These are phyloP conservation scores for Ascochyta viciae-villosae DNA, from an alignment of 2,329 filamentous ascomycete species.

Conservation along the genomic window DNA sequence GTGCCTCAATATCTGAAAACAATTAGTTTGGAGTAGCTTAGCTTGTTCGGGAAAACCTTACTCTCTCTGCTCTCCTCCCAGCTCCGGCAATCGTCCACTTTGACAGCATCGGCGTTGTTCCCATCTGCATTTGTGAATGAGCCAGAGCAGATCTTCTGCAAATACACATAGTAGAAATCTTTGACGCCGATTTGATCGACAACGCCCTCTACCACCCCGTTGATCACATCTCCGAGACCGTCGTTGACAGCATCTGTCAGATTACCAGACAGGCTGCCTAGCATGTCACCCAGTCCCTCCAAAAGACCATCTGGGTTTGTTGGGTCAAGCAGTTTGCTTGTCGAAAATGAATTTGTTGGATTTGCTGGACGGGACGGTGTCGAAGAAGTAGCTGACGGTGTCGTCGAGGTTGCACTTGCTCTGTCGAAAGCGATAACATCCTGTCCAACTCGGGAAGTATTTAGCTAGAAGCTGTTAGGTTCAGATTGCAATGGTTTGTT, in stretches of 20 bases:
- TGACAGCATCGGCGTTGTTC: not conserved
- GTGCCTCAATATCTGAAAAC: constrained; percentile 10
- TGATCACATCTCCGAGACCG: constrained; percentile 18
- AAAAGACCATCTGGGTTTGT: constrained; percentile 18
- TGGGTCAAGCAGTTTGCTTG: constrained; percentile 18
- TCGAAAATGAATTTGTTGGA: constrained; percentile 17
- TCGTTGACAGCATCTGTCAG: constrained; percentile 20
- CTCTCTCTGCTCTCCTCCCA: constrained; percentile 17
- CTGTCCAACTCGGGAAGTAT: constrained; percentile 24
- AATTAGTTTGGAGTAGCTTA: not conserved
- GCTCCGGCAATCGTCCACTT: constrained; percentile 17
- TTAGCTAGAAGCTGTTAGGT: constrained; percentile 22
- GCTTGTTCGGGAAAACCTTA: not conserved
- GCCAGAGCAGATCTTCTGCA: constrained; percentile 19
- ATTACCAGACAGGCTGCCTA: constrained; percentile 15
- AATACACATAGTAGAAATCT: constrained; percentile 25
- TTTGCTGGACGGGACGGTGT: constrained; percentile 9
- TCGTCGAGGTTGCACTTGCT: constrained; percentile 8
- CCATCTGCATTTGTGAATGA: not conserved
- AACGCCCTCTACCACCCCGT: constrained; percentile 16
- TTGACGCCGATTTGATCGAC: constrained; percentile 11
- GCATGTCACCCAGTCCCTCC: not conserved
- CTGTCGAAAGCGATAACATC: constrained; percentile 25
- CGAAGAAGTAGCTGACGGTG: constrained; percentile 5
- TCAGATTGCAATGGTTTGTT: not conserved